A percentile compares a stretch with the other conserved stretches of the same genome.
These are phyloP conservation scores for Aspergillus terreus DNA, from an alignment of 2,329 filamentous ascomycete genomes.

Conservation along the genomic window DNA sequence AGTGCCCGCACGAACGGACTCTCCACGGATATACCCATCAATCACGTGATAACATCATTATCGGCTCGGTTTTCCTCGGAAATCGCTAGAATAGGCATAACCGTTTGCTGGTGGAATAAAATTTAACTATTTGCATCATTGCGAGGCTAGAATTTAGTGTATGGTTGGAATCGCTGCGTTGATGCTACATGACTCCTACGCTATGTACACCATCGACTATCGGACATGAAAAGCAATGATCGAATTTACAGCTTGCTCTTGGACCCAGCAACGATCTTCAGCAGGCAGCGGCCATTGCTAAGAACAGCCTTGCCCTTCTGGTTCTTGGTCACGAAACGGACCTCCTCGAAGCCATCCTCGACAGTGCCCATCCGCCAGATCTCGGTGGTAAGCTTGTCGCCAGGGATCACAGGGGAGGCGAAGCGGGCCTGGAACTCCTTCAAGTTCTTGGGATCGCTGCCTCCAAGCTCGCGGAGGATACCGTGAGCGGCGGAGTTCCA, in stretches of 20 bases:
- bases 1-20: background rate
- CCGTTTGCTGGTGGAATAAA: too few relatives aligned
- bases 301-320: conserved; percentile 79
- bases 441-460: conserved; percentile 73
- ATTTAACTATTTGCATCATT: too few relatives aligned
- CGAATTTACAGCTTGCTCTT: conserved; percentile 62
- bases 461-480: conserved; percentile 69
- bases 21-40: background rate
- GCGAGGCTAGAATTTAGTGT: too few relatives aligned
- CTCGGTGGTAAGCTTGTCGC: conserved; percentile 74
- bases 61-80: too few relatives aligned
- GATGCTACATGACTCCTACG: too few relatives aligned
- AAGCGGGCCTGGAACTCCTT: conserved; percentile 88
- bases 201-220: too few relatives aligned
- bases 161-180: too few relatives aligned
- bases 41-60: background rate
- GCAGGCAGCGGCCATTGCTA: conserved; percentile 78
- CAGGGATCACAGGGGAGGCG: conserved; percentile 77
- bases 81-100: too few relatives aligned
- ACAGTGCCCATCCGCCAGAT: conserved; percentile 72
- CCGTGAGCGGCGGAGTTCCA: conserved; percentile 78
- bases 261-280: conserved; percentile 57
- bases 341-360: conserved; percentile 68
- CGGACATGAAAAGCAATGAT: background rate
- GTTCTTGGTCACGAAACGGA: conserved; percentile 74